Evolutionary conservation across 192 early-diverging fungal species (phyloP).

Genomic region (Podochytrium sp.): DNA sequence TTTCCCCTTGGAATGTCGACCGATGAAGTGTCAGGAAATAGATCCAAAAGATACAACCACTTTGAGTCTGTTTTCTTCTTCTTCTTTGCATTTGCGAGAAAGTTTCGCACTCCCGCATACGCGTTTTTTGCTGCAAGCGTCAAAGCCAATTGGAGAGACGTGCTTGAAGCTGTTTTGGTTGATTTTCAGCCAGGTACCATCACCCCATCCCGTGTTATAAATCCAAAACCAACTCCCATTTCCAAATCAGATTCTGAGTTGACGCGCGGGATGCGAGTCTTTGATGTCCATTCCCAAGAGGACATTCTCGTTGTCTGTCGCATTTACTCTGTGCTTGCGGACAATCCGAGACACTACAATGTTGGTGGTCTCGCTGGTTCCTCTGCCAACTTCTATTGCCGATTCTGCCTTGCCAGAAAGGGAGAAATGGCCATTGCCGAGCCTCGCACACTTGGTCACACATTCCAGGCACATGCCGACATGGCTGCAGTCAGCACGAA

Average conservation of each 20-base stretch:
- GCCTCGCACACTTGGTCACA: not conserved
- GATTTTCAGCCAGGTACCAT: not conserved
- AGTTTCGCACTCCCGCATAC: not conserved
- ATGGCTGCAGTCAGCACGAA: not conserved
- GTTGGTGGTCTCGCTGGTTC: not conserved
- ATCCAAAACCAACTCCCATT: not conserved
- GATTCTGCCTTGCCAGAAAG: not conserved
- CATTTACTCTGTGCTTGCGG: not conserved
- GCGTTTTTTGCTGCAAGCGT: conserved; percentile 1
- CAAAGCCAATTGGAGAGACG: not conserved
- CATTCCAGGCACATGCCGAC: not conserved
- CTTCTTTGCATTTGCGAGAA: not conserved
- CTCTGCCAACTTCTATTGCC: not conserved
- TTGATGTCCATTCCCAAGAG: not conserved
- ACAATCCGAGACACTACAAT: conserved; percentile 1
- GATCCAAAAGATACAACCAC: conserved; percentile 1
- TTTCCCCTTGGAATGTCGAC: not conserved
- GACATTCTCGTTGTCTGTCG: not conserved
- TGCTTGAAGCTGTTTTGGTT: not conserved
- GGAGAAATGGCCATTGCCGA: not conserved
- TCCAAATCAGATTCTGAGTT: not conserved
- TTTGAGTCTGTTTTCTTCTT: not conserved
- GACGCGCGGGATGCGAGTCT: not conserved
- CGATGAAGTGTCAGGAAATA: conserved; percentile 19
- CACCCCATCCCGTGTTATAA: not conserved